These are phyloP conservation scores for Diaporthe capsici DNA, from an alignment of 2,329 filamentous ascomycete species.

Conservation along the genomic window DNA sequence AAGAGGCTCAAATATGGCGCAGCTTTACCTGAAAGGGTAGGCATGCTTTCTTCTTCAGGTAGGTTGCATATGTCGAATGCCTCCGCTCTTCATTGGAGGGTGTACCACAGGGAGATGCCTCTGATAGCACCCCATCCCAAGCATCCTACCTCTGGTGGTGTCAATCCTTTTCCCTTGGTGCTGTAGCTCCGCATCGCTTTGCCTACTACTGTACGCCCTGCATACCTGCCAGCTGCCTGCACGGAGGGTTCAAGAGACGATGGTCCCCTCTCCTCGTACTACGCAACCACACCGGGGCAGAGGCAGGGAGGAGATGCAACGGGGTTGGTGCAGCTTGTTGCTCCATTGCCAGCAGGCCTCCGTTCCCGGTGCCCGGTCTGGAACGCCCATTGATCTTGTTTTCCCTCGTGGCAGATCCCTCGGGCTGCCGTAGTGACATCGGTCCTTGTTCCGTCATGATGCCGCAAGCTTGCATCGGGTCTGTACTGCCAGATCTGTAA, in stretches of 20 bases:
- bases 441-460: slow-evolving; percentile 1
- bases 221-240: slow-evolving; percentile 10
- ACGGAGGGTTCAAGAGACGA: slow-evolving; percentile 33
- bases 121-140: neutral
- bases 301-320: neutral
- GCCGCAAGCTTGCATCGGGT: slow-evolving; percentile 17
- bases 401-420: neutral
- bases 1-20: slow-evolving; percentile 10
- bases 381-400: slow-evolving; percentile 2
- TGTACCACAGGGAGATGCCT: neutral
- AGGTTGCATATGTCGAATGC: slow-evolving; percentile 12
- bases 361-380: neutral
- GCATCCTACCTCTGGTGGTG: neutral
- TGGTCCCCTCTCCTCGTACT: neutral
- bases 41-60: slow-evolving; percentile 35
- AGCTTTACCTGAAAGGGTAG: slow-evolving; percentile 37
- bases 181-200: slow-evolving; percentile 15
- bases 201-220: slow-evolving; percentile 3
- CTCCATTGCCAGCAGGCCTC: neutral
- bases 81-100: neutral
- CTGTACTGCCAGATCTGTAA: neutral
- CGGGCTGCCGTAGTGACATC: neutral
- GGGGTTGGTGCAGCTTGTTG: neutral
- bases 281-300: neutral
- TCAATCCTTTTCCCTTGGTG: slow-evolving; percentile 10